phyloP scores from a whole-genome alignment of 1,284 basidiomycete genomes.

The Pseudozyma flocculosa region DNA sequence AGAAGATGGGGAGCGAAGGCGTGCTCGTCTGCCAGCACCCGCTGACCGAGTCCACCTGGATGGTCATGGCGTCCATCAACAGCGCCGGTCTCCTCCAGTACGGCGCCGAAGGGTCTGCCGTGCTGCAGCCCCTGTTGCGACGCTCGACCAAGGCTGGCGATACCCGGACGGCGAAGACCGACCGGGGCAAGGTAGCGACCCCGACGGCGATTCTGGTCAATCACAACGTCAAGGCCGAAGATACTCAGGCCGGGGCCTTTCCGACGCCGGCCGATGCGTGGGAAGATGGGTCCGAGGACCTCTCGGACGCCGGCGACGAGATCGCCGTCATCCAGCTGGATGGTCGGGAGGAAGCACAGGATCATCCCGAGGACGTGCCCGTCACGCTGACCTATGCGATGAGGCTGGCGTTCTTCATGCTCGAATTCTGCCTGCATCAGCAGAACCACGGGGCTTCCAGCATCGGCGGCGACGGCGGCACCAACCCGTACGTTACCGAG shows the following conservation, averaged over 20 bases:
- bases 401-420: constrained; percentile 76
- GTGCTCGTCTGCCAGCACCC: constrained; percentile 8
- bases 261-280: constrained; percentile 24
- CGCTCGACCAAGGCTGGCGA: constrained; percentile 10
- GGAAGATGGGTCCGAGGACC: constrained; percentile 29
- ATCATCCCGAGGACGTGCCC: constrained; percentile 60
- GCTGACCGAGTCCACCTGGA: constrained; percentile 83
- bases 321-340: constrained; percentile 61
- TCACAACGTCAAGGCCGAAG: constrained; percentile 44
- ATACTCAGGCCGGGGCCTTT: background rate
- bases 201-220: constrained; percentile 32
- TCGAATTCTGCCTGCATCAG: constrained; percentile 69
- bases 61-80: constrained; percentile 88
- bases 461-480: constrained; percentile 9
- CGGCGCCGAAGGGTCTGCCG: constrained; percentile 72
- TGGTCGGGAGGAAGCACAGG: constrained; percentile 14
- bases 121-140: constrained; percentile 58
- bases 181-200: constrained; percentile 60
- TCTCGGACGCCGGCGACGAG: constrained; percentile 55
- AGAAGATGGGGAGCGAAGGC: constrained; percentile 64
- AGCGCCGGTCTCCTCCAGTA: constrained; percentile 82
- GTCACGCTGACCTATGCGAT: constrained; percentile 71
- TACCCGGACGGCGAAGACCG: constrained; percentile 33
- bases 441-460: constrained; percentile 10
- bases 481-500: constrained; percentile 79